Percentiles rank a stretch among this genome's conserved stretches.
Evolutionary conservation across 306 rosid species (phyloP).

Genomic region (Cicer judaicum): DNA sequence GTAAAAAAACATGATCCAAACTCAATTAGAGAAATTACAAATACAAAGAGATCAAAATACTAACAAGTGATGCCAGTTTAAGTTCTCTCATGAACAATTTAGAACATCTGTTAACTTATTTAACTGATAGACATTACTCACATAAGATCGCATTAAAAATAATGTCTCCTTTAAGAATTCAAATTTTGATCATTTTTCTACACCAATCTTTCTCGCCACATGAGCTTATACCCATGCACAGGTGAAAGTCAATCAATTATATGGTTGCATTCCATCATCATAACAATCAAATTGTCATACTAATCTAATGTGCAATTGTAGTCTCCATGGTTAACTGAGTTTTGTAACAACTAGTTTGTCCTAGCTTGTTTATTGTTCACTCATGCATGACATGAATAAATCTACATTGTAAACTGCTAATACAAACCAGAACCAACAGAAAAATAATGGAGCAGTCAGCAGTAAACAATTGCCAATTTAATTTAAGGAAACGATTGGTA

Average conservation of each 20-base stretch:
- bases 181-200: neutral
- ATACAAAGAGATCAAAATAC: neutral
- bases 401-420: neutral
- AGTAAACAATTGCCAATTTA: neutral
- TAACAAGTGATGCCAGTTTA: slow-evolving; percentile 10
- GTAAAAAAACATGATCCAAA: slow-evolving; percentile 40
- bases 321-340: neutral
- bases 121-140: neutral
- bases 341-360: neutral
- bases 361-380: neutral
- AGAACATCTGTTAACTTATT: neutral
- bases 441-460: neutral
- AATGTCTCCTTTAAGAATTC: neutral
- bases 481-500: neutral
- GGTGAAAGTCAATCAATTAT: neutral
- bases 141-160: neutral
- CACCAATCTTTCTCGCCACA: neutral
- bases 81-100: slow-evolving; percentile 10
- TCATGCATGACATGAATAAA: neutral
- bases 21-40: slow-evolving; percentile 16
- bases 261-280: neutral
- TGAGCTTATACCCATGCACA: neutral
- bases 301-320: neutral
- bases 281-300: neutral
- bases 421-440: neutral